These are phyloP conservation scores for Picea glauca DNA, from an alignment of 75 land plant species.

Conservation along the genomic window DNA sequence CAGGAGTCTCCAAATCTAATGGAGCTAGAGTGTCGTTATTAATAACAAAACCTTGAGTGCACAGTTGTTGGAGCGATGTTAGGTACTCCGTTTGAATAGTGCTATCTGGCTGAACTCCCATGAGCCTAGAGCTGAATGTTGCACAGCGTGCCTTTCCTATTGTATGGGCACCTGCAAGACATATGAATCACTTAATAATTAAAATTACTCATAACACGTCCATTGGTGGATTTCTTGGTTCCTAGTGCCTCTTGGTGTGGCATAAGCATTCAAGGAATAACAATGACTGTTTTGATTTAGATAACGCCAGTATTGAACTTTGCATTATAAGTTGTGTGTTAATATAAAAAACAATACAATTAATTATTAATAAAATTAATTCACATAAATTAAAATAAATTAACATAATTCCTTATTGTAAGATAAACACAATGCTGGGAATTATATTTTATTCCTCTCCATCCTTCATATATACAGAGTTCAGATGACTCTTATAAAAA, in stretches of 20 bases:
- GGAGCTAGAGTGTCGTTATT: slow-evolving; percentile 1
- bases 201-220: not conserved
- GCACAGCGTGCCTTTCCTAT: slow-evolving; percentile 76
- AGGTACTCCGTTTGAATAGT: slow-evolving; percentile 25
- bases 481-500: no score
- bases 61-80: slow-evolving; percentile 46
- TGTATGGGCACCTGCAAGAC: slow-evolving; percentile 60
- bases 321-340: not conserved
- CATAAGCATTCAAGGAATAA: not conserved
- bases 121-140: slow-evolving; percentile 45
- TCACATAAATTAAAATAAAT: no score
- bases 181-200: no score
- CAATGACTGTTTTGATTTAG: not conserved
- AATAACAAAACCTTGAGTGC: slow-evolving; percentile 11
- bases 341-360: no score
- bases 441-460: no score
- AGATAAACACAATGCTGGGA: no score
- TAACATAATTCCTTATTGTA: no score
- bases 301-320: not conserved
- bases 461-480: no score
- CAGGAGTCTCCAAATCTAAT: slow-evolving; percentile 61
- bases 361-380: no score
- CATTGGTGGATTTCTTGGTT: no score
- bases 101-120: slow-evolving; percentile 10
- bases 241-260: no score